Conservation (phyloP, 2,329 filamentous ascomycete species). For the Monosporascus sp. region DNA sequence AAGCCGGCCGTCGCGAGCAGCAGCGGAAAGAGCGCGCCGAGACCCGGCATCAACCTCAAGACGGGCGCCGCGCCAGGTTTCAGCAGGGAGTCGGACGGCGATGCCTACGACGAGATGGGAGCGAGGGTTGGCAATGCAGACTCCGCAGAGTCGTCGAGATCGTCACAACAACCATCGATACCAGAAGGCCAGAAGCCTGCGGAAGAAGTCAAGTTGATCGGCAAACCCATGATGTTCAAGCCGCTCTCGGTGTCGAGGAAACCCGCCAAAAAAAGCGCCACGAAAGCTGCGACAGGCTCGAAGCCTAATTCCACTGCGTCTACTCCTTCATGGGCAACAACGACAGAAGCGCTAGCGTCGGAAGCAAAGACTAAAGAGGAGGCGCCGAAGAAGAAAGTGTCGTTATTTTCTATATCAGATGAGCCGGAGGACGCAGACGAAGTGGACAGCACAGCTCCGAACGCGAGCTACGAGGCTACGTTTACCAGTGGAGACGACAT, state of each 20-base stretch:
- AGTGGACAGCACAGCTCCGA: constrained; percentile 17
- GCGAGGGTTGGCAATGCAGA: constrained; percentile 16
- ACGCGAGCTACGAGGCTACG: constrained; percentile 46
- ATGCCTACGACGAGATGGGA: constrained; percentile 17
- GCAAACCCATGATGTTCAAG: constrained; percentile 82
- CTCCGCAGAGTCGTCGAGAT: constrained; percentile 35
- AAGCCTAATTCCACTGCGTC: constrained; percentile 3
- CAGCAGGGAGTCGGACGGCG: constrained; percentile 48
- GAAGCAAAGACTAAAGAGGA: constrained; percentile 13
- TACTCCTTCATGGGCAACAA: not conserved
- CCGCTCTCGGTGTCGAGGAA: constrained; percentile 80
- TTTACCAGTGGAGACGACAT: constrained; percentile 31
- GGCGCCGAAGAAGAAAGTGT: constrained; percentile 52
- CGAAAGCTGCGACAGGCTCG: constrained; percentile 16
- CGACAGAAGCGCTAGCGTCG: constrained; percentile 10
- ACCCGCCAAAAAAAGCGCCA: constrained; percentile 61
- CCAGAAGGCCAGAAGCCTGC: constrained; percentile 52
- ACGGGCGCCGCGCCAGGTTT: constrained; percentile 83
- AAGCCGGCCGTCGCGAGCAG: constrained; percentile 29
- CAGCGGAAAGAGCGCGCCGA: constrained; percentile 33
- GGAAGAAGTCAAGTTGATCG: constrained; percentile 63
- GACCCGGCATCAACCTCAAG: constrained; percentile 66
- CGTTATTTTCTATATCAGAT: constrained; percentile 61
- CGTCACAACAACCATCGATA: constrained; percentile 41
- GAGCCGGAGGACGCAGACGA: constrained; percentile 28